Evolutionary conservation across 2,329 filamentous ascomycete species (phyloP), one percentile per base, ranked within the genome.

Genomic region (Byssothecium circinans): DNA sequence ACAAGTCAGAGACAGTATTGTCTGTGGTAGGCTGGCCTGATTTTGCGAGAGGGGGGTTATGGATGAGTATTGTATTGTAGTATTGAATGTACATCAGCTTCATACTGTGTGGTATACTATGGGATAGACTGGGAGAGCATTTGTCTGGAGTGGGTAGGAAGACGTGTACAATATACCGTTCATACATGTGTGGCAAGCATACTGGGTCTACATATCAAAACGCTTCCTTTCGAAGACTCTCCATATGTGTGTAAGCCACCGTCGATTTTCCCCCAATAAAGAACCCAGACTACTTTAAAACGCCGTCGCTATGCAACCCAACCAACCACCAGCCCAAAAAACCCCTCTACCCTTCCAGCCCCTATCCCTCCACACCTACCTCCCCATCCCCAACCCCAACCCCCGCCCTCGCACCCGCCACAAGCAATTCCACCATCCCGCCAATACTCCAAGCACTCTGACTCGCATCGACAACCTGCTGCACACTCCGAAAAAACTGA

Each of bases 1-100:
- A 86, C 86, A 52, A 85, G 85, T 29, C 91, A 96, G 76, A 82
- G 88, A 60, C 92, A 90, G 67, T 95, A 94, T 71, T 95, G 95
- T 73, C 84, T 88, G 52, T 99, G 92, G 92, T 97, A 86, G 54
- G 11, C 7, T 27, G 25, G 25, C 6, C 11, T 6, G 25, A 27
- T 6, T 11, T n/a, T n/a, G n/a, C n/a, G n/a, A n/a, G n/a, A n/a
- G n/a, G n/a, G n/a, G n/a, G n/a, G n/a, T n/a, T n/a, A n/a, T n/a
- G n/a, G 47, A 27, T 27, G 25, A 7, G 47, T 46, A 46, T 37
- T 41, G 32, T 38, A 49, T 41, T 33, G 19, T n/a, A n/a, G n/a
- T n/a, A n/a, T n/a, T 23, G 40, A 14, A 22, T 42, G 25, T 18
- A 37, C 22, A 37, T 25, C 23, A 25, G 10, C 10, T 5, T 10